A percentile compares a stretch with the other conserved stretches of the same genome.
Conservation (phyloP, 768 basidiomycete species). For the Clitopilus hobsonii region DNA sequence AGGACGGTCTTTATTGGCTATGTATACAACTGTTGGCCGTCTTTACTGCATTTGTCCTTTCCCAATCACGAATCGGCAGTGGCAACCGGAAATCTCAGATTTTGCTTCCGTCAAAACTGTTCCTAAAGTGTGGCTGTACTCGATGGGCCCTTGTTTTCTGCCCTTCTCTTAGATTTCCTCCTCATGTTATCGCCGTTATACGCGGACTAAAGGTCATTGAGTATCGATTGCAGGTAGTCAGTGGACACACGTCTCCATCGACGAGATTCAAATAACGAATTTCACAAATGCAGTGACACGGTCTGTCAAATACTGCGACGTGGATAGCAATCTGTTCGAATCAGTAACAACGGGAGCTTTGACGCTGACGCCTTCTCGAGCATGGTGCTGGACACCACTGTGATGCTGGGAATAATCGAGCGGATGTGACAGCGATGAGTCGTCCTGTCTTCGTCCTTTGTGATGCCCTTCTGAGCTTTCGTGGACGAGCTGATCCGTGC, state of each 20-base stretch:
- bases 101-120: conserved; percentile 1
- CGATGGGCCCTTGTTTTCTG: background rate
- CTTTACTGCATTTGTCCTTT: background rate
- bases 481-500: background rate
- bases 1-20: background rate
- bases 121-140: background rate
- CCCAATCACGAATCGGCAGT: background rate
- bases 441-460: too few relatives aligned
- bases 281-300: too few relatives aligned
- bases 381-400: too few relatives aligned
- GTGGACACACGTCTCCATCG: too few relatives aligned
- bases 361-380: too few relatives aligned
- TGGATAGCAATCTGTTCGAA: too few relatives aligned
- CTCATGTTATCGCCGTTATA: background rate
- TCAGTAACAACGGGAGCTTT: too few relatives aligned
- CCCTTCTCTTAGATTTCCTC: background rate
- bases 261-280: too few relatives aligned
- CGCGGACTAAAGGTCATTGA: background rate
- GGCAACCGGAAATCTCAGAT: conserved; percentile 1
- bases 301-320: too few relatives aligned
- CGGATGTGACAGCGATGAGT: too few relatives aligned
- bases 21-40: background rate
- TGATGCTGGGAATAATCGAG: background rate
- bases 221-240: too few relatives aligned
- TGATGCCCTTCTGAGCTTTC: background rate